A percentile compares a stretch with the other conserved stretches of the same genome.
phyloP scores from a whole-genome alignment of 768 basidiomycete species.

The Stropharia rugosoannulata region DNA sequence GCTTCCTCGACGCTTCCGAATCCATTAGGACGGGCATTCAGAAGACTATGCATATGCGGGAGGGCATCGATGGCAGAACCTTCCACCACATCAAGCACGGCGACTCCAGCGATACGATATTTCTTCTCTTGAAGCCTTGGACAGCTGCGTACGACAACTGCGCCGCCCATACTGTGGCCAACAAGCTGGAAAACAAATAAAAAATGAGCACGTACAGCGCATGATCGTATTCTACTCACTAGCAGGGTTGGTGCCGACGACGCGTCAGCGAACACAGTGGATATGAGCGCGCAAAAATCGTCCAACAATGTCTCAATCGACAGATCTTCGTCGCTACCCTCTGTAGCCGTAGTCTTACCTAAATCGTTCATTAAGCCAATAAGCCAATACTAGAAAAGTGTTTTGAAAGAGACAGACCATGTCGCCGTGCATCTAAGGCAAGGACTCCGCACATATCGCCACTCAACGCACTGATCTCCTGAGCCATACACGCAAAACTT shows the following conservation, averaged over 20 bases:
- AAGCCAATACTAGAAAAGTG: not conserved
- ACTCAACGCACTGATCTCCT: conserved; percentile 60
- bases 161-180: conserved; percentile 97
- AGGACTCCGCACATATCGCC: conserved; percentile 79
- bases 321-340: conserved; percentile 51
- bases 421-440: conserved; percentile 79
- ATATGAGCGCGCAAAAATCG: conserved; percentile 74
- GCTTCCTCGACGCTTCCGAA: conserved; percentile 85
- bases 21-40: conserved; percentile 82
- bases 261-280: conserved; percentile 68
- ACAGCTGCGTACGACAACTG: conserved; percentile 75
- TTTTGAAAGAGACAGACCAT: conserved; percentile 55
- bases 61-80: conserved; percentile 95
- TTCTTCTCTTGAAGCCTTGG: conserved; percentile 63
- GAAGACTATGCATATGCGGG: conserved; percentile 86
- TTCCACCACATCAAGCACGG: conserved; percentile 88
- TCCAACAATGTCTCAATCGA: conserved; percentile 68
- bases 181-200: conserved; percentile 52
- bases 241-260: conserved; percentile 67
- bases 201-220: not conserved
- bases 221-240: conserved; percentile 39
- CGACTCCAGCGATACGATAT: conserved; percentile 75
- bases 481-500: conserved; percentile 90
- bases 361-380: conserved; percentile 1
- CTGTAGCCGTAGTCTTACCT: conserved; percentile 66